Evolutionary conservation across 2,329 filamentous ascomycete species (phyloP), one percentile per base, ranked within the genome.

Genomic region (Trichoderma sp.): DNA sequence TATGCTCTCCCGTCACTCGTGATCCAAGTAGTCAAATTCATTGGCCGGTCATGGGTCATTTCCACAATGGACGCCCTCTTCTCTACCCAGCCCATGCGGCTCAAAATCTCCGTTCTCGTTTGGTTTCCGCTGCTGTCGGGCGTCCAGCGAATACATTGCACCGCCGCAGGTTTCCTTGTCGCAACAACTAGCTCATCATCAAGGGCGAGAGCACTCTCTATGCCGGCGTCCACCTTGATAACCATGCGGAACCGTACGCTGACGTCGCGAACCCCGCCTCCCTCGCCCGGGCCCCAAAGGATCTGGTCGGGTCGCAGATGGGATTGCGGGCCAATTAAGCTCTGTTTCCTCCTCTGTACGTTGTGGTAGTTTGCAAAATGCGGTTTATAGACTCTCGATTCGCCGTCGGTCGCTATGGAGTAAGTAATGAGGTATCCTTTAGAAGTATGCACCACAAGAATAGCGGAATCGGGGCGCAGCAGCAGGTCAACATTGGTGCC

Each of bases 151-250:
- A 99, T 98, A 82, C 95, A 98, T 81, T 99, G 96, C 18, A 98
- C 90, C n/a, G 96, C 95, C 0, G 95, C 91, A 4, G 96, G 96
- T 78, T 96, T 97, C 71, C 90, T 87, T 0, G 96, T 99, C 5
- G 96, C 93, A 67, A 99, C 95, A 26, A 98, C 87, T 53, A 99
- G 85, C 81, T 98, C 96, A 71, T 97, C 93, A 75, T 98, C 96
- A 26, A 98, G 86, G 3, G 96, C 95, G 70, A 98, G 84, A 12
- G 93, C 94, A 77, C 91, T 93, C 76, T 91, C 91, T 76, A 99
- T 98, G 3, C 96, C 96, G 3, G 96, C 96, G 81, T 99, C 96
- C 21, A 99, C 94, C 80, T 97, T 97, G 78, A 99, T 98, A 15
- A 97, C 95, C 93, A 98, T 97, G 71, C 95, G 90, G 82, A 99